Evolutionary conservation across 805 yeast genomes (phyloP).

Genomic region (Monosporozyma unispora): DNA sequence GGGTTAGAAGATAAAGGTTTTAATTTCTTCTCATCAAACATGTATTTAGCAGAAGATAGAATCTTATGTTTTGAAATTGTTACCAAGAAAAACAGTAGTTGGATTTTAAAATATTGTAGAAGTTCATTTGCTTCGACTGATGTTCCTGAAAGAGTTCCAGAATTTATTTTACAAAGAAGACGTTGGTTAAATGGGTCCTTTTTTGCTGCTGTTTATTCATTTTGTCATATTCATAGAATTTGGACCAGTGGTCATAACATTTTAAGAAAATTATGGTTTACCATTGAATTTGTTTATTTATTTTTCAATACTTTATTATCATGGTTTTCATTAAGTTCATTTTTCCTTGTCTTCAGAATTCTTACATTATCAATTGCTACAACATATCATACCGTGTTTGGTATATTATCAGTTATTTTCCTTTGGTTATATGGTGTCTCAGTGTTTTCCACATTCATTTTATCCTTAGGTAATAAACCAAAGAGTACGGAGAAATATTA

Average conservation of each 20-base stretch:
- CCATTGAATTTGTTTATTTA: slow-evolving; percentile 74
- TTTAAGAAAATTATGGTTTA: slow-evolving; percentile 58
- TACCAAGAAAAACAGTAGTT: slow-evolving; percentile 65
- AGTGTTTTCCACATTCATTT: slow-evolving; percentile 73
- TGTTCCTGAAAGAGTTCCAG: slow-evolving; percentile 83
- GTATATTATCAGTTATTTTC: slow-evolving; percentile 65
- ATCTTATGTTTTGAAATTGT: slow-evolving; percentile 90
- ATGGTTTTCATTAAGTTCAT: slow-evolving; percentile 89
- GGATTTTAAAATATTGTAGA: slow-evolving; percentile 79
- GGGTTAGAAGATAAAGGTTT: slow-evolving; percentile 54
- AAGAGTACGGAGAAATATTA: slow-evolving; percentile 80
- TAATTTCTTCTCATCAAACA: slow-evolving; percentile 86
- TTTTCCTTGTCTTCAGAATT: slow-evolving; percentile 82
- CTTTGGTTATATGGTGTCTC: slow-evolving; percentile 81
- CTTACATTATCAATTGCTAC: slow-evolving; percentile 68
- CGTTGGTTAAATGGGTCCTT: slow-evolving; percentile 97
- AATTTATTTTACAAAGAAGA: slow-evolving; percentile 83
- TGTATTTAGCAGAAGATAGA: slow-evolving; percentile 96
- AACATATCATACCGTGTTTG: slow-evolving; percentile 53
- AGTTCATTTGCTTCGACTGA: slow-evolving; percentile 90
- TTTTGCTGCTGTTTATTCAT: slow-evolving; percentile 85
- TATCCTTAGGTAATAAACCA: slow-evolving; percentile 91
- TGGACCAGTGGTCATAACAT: slow-evolving; percentile 73
- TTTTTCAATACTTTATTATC: slow-evolving; percentile 65
- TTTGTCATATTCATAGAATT: slow-evolving; percentile 64